phyloP scores from a whole-genome alignment of 2,329 filamentous ascomycete genomes.

The Colletotrichum paranaense region DNA sequence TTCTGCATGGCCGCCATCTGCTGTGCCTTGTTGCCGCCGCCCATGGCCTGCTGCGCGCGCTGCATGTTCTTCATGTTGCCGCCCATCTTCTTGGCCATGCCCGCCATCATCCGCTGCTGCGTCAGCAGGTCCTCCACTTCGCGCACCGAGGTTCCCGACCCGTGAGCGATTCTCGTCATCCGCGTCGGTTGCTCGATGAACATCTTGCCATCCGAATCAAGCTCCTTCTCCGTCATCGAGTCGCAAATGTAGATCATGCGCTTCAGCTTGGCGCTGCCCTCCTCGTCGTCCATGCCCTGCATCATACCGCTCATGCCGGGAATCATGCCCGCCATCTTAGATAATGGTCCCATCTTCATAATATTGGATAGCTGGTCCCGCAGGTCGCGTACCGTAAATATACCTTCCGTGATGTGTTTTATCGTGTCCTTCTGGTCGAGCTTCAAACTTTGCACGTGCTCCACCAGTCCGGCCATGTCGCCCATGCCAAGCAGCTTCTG shows the following conservation, averaged over 20 bases:
- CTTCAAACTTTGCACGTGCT: constrained; percentile 96
- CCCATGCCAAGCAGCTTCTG: constrained; percentile 97
- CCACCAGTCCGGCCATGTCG: constrained; percentile 93
- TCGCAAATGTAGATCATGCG: constrained; percentile 99
- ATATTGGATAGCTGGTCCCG: constrained; percentile 97
- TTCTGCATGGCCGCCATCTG: constrained; percentile 99
- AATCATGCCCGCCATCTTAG: constrained; percentile 99
- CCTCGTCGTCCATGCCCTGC: constrained; percentile 96
- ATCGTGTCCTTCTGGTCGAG: constrained; percentile 98
- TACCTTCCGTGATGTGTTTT: constrained; percentile 97
- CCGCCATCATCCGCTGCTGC: constrained; percentile 98
- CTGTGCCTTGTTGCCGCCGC: constrained; percentile 89
- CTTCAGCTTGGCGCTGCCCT: constrained; percentile 91
- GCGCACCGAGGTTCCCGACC: constrained; percentile 88
- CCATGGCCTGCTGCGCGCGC: constrained; percentile 89
- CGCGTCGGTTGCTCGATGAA: constrained; percentile 92
- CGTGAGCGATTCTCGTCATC: constrained; percentile 91
- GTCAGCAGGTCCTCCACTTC: constrained; percentile 98
- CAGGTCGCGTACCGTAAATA: constrained; percentile 94
- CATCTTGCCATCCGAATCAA: constrained; percentile 94
- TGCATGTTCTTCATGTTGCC: constrained; percentile 99
- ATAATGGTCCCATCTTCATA: constrained; percentile 99
- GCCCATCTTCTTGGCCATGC: constrained; percentile 99
- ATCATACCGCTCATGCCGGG: constrained; percentile 94
- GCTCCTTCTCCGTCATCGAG: constrained; percentile 95